Evolutionary conservation across 768 basidiomycete genomes (phyloP).

Genomic region (Pleurotus djamor): DNA sequence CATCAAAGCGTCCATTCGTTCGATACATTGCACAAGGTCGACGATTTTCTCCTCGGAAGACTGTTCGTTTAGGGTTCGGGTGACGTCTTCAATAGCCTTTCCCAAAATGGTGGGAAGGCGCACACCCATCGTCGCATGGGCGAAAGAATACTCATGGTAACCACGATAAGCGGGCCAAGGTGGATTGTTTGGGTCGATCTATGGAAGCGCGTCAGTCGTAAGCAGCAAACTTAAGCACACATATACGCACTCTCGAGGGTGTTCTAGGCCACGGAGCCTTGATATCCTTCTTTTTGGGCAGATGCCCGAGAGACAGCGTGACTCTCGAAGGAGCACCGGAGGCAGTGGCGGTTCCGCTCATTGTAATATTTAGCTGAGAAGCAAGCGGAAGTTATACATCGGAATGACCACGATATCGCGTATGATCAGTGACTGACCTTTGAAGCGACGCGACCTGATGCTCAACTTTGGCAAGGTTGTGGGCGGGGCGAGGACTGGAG

Average conservation of each 20-base stretch:
- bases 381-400: neutral
- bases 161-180: conserved; percentile 83
- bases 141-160: conserved; percentile 81
- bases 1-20: conserved; percentile 91
- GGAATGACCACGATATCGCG: neutral
- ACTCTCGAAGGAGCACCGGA: conserved; percentile 53
- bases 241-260: conserved; percentile 56
- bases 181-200: conserved; percentile 84
- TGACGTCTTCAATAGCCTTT: conserved; percentile 92
- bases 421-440: neutral
- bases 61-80: conserved; percentile 85
- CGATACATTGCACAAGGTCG: conserved; percentile 83
- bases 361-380: conserved; percentile 10
- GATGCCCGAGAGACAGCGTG: conserved; percentile 70
- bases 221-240: neutral
- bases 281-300: conserved; percentile 72
- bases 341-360: conserved; percentile 11
- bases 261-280: conserved; percentile 74
- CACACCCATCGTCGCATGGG: conserved; percentile 94
- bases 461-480: neutral
- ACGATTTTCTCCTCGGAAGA: conserved; percentile 79
- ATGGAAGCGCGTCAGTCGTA: neutral
- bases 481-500: neutral
- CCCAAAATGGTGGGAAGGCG: conserved; percentile 93
- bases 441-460: neutral